Base-by-base conservation (phyloP, 2,329 filamentous ascomycete genomes). In the Botrytis fragariae region DNA sequence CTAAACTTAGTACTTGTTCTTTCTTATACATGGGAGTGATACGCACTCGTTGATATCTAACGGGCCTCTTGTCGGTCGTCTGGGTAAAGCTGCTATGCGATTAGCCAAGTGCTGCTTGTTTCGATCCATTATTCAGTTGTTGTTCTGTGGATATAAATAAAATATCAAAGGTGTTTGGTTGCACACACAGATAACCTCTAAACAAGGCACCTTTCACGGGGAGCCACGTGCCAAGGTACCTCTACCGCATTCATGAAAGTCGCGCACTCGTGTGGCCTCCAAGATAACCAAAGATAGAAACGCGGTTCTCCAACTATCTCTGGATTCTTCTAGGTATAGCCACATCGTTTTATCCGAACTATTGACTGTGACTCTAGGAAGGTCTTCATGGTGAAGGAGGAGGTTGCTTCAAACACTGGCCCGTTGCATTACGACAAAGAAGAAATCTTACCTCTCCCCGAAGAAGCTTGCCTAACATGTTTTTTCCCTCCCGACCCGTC, bases 61-160 rank as follows among this genome's bases (percentile, higher is more conserved):
- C 6, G 94, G 94, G 1, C 93, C 93, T 82, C 90, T 93, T 7
- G 93, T 96, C 62, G 91, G 88, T 60, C 91, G 89, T 69, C 91
- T 86, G 14, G 91, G 88, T 62, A 80, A 62, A 63, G 77, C 76
- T 79, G 62, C 57, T 69, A 44, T 44, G 20, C 29, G 44, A 68
- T 72, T 10, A 72, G 71, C n/a, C 32, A 39, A 42, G 25, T 37
- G 51, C 35, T 37, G 63, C 35, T 37, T 57, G 10, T 18, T 69
- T 57, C 18, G 37, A 44, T 69, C 48, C 48, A 69, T 68, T 6
- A 42, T 25, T 2, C 18, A 42, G 29, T 12, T n/a, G 4, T 35
- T 5, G 4, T 16, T 9, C 18, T 42, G 35, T 32, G 37, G 8
- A 16, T 9, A 32, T 7, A 25, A 16, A 57, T 10, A 25, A 22